Evolutionary conservation across 768 basidiomycete genomes (phyloP), one percentile per base, ranked within the genome.

Genomic region (Sporobolomyces roseus): DNA sequence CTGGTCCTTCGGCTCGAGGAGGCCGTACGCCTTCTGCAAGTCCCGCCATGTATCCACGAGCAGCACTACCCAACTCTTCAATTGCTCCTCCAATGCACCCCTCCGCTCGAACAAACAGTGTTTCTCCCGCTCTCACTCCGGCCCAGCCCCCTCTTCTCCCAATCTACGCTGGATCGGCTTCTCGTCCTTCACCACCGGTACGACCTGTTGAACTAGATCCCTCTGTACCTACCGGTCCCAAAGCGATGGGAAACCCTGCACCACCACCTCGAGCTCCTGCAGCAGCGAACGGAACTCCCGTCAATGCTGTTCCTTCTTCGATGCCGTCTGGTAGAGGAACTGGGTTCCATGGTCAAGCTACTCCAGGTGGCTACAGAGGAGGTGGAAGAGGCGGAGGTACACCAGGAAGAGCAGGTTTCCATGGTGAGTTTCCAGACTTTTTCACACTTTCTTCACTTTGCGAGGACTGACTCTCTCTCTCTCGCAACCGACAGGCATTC

Each of bases 161-260:
- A 32, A 56, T 53, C 49, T 63, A 63, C 45, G 62, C 56, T 8
- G 67, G 61, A 2, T 35, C 41, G 0, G 45, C 27, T 3, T 54
- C 58, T 36, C 43, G 68, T 1, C 68, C 68, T 4, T 55, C 52
- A 1, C 68, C 68, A 32, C 68, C 68, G 4, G 53, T 69, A 13
- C 9, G 68, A 29, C 68, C 68, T 7, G 45, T 65, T 43, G 68
- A 69, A 52, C 46, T 69, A 23, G 63, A 63, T 43, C 62, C 62
- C 10, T 38, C 38, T 16, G 53, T 69, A 9, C 68, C 68, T 50
- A 69, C 68, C 10, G 68, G 63, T 0, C 68, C 68, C 29, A 64
- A 60, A 38, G 62, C 68, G 27, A 69, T 69, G 68, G 45, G 45
- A 46, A 21, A 21, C 12, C 45, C 45, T 14, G 19, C 60, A 3